phyloP scores from a whole-genome alignment of 805 yeast genomes.

The Hanseniaspora lindneri region DNA sequence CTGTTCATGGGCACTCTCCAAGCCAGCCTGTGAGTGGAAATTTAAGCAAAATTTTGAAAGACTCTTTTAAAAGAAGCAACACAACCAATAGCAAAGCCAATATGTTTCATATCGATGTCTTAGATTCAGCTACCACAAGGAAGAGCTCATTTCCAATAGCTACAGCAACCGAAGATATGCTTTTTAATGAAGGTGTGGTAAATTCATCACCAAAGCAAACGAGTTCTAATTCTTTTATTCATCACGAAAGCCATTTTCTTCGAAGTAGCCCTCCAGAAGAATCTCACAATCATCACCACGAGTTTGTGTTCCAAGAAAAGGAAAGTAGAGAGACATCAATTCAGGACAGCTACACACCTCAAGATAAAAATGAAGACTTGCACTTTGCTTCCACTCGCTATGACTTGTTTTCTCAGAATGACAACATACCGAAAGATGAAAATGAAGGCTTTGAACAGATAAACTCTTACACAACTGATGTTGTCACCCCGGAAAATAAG shows the following conservation, averaged over 20 bases:
- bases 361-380: neutral
- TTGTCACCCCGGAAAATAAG: neutral
- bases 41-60: constrained; percentile 5
- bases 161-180: neutral
- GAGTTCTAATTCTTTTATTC: no score
- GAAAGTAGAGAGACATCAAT: neutral
- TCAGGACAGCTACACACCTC: neutral
- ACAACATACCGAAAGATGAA: no score
- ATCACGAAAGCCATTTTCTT: no score
- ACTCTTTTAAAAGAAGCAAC: constrained; percentile 4
- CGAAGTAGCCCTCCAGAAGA: no score
- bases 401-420: no score
- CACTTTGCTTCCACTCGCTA: no score
- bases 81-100: neutral
- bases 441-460: neutral
- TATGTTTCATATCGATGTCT: neutral
- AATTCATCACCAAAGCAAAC: neutral
- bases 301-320: neutral
- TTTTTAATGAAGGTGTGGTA: neutral
- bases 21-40: neutral
- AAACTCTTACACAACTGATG: neutral
- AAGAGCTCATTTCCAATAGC: neutral
- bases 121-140: neutral
- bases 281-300: no score
- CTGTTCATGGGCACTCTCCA: neutral